Conservation (phyloP, 257 asterid species). For the Coffea eugenioides region DNA sequence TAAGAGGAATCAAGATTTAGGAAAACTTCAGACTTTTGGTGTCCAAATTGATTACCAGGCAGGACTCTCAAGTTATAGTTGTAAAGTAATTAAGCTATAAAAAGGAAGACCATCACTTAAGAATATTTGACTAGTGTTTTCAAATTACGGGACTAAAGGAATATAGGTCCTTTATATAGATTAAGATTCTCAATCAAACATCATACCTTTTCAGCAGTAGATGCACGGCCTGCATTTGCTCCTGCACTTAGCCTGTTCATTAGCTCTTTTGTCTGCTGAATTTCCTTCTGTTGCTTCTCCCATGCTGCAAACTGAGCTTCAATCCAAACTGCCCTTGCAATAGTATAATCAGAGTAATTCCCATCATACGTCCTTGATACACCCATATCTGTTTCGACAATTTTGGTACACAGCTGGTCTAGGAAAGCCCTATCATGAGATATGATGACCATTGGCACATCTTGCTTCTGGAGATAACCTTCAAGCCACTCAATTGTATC, state of each 20-base stretch:
- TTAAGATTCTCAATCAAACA: background rate
- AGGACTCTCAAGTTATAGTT: background rate
- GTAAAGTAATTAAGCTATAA: background rate
- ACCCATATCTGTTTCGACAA: constrained; percentile 97
- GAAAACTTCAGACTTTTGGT: background rate
- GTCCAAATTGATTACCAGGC: background rate
- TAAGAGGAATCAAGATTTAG: constrained; percentile 3
- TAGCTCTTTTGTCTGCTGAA: constrained; percentile 72
- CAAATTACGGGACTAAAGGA: background rate
- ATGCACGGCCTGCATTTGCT: constrained; percentile 98
- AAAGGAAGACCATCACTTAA: background rate
- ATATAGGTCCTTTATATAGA: background rate
- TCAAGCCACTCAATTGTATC: constrained; percentile 99
- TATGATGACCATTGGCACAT: constrained; percentile 97
- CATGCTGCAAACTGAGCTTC: constrained; percentile 92
- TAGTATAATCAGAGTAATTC: constrained; percentile 72
- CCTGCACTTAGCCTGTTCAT: constrained; percentile 88
- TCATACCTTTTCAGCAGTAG: constrained; percentile 93
- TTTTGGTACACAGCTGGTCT: constrained; percentile 90
- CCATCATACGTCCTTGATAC: constrained; percentile 85
- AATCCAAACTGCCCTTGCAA: constrained; percentile 74
- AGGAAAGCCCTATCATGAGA: constrained; percentile 98
- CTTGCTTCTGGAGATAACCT: constrained; percentile 88
- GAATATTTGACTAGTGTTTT: background rate
- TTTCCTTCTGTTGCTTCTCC: constrained; percentile 97